Percentiles rank a stretch among this genome's conserved stretches.
These are phyloP conservation scores for Nematodospora anomalae DNA, from an alignment of 1,139 yeast species.

Conservation along the genomic window DNA sequence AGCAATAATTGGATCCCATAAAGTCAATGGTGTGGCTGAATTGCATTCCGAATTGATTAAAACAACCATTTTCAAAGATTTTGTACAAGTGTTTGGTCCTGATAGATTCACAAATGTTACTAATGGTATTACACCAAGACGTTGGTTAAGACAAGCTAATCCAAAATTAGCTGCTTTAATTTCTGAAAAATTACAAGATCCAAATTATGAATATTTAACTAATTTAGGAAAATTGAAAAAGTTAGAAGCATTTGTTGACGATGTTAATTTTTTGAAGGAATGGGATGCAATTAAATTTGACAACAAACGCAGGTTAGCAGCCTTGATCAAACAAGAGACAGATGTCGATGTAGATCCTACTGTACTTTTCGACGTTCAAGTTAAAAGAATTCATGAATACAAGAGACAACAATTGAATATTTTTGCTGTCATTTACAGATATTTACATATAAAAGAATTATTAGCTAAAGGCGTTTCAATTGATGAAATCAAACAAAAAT, in stretches of 20 bases:
- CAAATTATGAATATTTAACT: constrained; percentile 62
- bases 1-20: constrained; percentile 90
- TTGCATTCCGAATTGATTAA: constrained; percentile 87
- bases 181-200: constrained; percentile 66
- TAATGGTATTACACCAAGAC: constrained; percentile 93
- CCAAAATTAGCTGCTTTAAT: constrained; percentile 75
- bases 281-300: constrained; percentile 74
- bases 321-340: constrained; percentile 63
- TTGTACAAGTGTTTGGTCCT: constrained; percentile 76
- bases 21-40: constrained; percentile 95
- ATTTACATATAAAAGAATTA: constrained; percentile 70
- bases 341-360: constrained; percentile 70
- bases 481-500: constrained; percentile 59
- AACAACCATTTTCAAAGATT: constrained; percentile 88
- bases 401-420: constrained; percentile 93
- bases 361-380: constrained; percentile 87
- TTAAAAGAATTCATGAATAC: constrained; percentile 92
- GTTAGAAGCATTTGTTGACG: constrained; percentile 67
- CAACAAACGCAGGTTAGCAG: constrained; percentile 73
- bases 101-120: constrained; percentile 90
- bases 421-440: constrained; percentile 84
- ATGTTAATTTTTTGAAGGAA: constrained; percentile 59
- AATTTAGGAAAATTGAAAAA: constrained; percentile 68
- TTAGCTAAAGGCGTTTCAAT: constrained; percentile 43
- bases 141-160: constrained; percentile 95